phyloP scores from a whole-genome alignment of 78 protist species.

The Protostelium mycophagum region DNA sequence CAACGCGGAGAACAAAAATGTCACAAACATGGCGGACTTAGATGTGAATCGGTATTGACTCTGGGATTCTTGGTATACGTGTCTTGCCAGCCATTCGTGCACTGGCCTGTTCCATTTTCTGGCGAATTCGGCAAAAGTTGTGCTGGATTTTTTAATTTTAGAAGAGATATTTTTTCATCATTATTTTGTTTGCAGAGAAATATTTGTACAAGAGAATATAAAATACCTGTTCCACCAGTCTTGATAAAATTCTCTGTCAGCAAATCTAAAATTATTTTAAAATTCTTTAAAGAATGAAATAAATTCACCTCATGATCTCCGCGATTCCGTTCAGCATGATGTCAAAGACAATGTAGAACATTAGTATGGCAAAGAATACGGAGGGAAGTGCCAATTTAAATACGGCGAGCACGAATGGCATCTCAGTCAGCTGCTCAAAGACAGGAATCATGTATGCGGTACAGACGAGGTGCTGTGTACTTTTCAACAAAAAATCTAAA shows the following conservation, averaged over 20 bases:
- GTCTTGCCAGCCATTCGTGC: slow-evolving; percentile 63
- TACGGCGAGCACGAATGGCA: not conserved
- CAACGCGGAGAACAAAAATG: slow-evolving; percentile 40
- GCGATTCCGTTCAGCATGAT: not conserved
- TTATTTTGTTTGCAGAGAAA: too few species aligned
- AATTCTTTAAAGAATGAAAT: not conserved
- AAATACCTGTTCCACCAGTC: slow-evolving; percentile 91
- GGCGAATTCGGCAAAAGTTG: slow-evolving; percentile 56
- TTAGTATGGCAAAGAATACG: not conserved
- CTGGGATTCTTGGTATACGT: slow-evolving; percentile 46
- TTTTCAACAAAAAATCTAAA: not conserved
- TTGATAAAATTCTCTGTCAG: slow-evolving; percentile 73
- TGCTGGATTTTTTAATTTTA: too few species aligned
- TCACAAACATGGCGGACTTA: slow-evolving; percentile 25
- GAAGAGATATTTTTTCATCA: too few species aligned
- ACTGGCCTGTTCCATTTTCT: slow-evolving; percentile 68
- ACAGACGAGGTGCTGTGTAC: not conserved
- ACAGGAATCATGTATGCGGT: not conserved
- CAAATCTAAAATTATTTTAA: slow-evolving; percentile 17
- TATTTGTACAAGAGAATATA: too few species aligned
- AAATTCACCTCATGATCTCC: not conserved
- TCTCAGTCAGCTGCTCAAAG: not conserved
- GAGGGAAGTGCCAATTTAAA: not conserved
- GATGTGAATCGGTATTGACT: slow-evolving; percentile 21
- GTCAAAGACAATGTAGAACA: not conserved